A percentile compares a stretch with the other conserved stretches of the same genome.
phyloP scores from a whole-genome alignment of 768 basidiomycete species.

The Clitopilus hobsonii region DNA sequence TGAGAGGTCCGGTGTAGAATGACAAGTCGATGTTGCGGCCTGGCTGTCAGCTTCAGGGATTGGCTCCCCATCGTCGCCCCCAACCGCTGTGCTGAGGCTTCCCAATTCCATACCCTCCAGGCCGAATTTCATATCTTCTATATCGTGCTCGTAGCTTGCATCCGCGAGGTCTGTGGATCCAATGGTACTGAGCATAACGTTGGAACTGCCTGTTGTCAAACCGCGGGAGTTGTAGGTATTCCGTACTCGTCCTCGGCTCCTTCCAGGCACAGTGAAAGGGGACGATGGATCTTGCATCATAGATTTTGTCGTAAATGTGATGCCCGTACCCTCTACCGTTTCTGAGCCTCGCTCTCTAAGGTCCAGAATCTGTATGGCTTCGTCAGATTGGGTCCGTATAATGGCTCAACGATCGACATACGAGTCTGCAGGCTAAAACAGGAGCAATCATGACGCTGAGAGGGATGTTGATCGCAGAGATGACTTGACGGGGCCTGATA shows the following conservation, averaged over 20 bases:
- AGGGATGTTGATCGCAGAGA: constrained; percentile 81
- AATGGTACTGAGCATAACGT: constrained; percentile 54
- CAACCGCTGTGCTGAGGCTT: constrained; percentile 43
- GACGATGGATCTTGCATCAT: constrained; percentile 50
- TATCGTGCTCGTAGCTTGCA: constrained; percentile 41
- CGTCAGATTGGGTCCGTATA: constrained; percentile 5
- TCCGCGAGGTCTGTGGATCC: background rate
- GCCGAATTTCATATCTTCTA: constrained; percentile 53
- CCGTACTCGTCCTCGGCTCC: background rate
- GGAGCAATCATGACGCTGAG: constrained; percentile 82
- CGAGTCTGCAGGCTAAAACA: constrained; percentile 73
- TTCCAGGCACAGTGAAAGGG: constrained; percentile 46
- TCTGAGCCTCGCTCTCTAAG: constrained; percentile 79
- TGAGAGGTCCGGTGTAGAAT: constrained; percentile 46
- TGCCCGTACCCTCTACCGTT: constrained; percentile 68
- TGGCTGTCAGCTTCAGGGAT: constrained; percentile 36
- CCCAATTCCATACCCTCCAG: constrained; percentile 53
- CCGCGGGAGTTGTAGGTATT: constrained; percentile 19
- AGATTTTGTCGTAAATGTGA: constrained; percentile 63
- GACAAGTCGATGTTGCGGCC: constrained; percentile 49
- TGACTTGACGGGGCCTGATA: constrained; percentile 69
- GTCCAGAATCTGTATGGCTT: constrained; percentile 59
- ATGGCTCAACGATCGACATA: constrained; percentile 21
- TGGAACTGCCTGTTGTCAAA: constrained; percentile 50
- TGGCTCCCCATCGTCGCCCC: constrained; percentile 50